Evolutionary conservation across 2,329 filamentous ascomycete species (phyloP), one percentile per base, ranked within the genome.

Genomic region (Cladosporium sp.): DNA sequence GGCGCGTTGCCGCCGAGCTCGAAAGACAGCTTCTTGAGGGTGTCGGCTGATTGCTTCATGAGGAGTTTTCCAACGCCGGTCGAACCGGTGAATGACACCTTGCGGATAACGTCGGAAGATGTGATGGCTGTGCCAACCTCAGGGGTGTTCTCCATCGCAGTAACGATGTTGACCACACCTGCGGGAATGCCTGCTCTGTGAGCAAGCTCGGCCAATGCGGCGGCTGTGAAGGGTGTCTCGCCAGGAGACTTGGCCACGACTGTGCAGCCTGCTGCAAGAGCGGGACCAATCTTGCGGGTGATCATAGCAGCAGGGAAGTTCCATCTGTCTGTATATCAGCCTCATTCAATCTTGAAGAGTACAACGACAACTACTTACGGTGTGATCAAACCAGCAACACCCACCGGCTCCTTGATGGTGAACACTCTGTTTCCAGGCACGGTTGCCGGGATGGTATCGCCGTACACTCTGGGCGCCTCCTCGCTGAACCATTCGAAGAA

Each of bases 1-100:
- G 92, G 92, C 0, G 92, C 88, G 68, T 97, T 97, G 42, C 92
- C 93, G 49, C 92, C 92, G 1, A 97, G 85, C 68, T 97, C 92
- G 68, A 96, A 87, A 0, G 88, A 93, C 1, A 88, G 75, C 66
- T 88, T 88, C 79, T 97, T 97, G 22, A 89, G 73, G 0, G 90
- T 96, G 36, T 81, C 79, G 0, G 90, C 82, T 9, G 86, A 85
- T 70, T 96, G 91, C 74, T 88, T 87, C 90, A 96, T 96, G 49
- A 99, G 81, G 72, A 96, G 71, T 58, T 79, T 83, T 19, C 82
- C 82, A 3, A 85, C 82, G 39, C 75, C 75, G 1, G 82, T 85
- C 29, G 77, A 81, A 43, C 93, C 93, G 1, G 93, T 97, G 69
- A 99, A 99, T 12, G 89, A 96, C 38, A 97, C 80, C 71, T 97